Base-by-base conservation (phyloP, 1,139 yeast species). In the Neolecta irregularis region DNA sequence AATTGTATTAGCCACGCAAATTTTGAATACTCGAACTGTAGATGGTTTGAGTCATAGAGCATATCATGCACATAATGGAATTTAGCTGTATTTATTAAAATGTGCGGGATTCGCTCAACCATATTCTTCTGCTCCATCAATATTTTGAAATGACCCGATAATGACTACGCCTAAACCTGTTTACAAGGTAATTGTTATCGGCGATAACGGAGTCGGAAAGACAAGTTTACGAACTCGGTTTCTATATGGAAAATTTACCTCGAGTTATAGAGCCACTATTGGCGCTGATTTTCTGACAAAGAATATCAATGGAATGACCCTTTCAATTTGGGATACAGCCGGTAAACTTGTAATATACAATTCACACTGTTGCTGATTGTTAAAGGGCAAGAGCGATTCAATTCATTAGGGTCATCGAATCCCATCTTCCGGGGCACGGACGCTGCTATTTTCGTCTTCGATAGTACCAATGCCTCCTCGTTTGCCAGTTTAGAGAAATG, bases 261-360 rank as follows among this genome's bases (percentile, higher is more conserved):
- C 17, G 8, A 28, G 32, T n/a, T 36, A 34, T 15, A 30, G 34
- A 15, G 37, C 37, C 13, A 34, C 37, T 9, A 33, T 33, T 19
- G 36, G 37, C 34, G 39, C 36, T 21, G 33, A 34, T 25, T 36
- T 34, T 15, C 19, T 36, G 22, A 36, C 38, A 11, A 35, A 35
- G 26, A 17, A 25, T 21, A 24, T 34, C 17, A 43, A 45, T 15
- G 41, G 44, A 21, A 65, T 66, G 15, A 57, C 60, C 38, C 53
- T 71, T 26, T 76, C 71, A 48, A 61, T 71, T 2, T 71, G 77
- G 77, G 77, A 71, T 46, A 71, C 77, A 4, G 77, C 77, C 0
- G 77, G 77, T 2, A n/a, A n/a, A n/a, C n/a, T n/a, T n/a, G n/a
- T n/a, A n/a, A n/a, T n/a, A n/a, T n/a, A n/a, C n/a, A n/a, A n/a